Evolutionary conservation across 805 yeast species (phyloP).

Genomic region (Metschnikowia anglica): DNA sequence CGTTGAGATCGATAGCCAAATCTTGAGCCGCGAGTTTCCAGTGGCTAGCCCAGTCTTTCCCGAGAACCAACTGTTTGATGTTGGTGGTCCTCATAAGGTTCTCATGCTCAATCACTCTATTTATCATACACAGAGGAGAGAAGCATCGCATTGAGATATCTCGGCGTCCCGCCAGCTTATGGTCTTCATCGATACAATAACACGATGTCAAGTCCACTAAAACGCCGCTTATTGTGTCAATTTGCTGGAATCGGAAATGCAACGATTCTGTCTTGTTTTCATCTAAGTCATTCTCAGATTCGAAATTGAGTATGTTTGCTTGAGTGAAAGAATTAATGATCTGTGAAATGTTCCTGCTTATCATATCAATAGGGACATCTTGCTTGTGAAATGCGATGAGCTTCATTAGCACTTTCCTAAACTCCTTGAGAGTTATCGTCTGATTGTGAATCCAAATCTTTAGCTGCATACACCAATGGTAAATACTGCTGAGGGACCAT

Average conservation of each 20-base stretch:
- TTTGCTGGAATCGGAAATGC: slow-evolving; percentile 9
- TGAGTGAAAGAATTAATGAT: slow-evolving; percentile 43
- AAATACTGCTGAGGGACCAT: slow-evolving; percentile 48
- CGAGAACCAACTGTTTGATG: slow-evolving; percentile 30
- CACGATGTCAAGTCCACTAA: slow-evolving; percentile 47
- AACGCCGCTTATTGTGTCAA: slow-evolving; percentile 37
- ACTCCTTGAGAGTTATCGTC: slow-evolving; percentile 49
- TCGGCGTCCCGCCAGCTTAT: slow-evolving; percentile 5
- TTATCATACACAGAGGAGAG: slow-evolving; percentile 35
- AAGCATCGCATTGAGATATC: slow-evolving; percentile 24
- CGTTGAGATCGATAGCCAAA: slow-evolving; percentile 47
- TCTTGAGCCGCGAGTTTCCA: slow-evolving; percentile 63
- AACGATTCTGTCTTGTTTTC: background rate
- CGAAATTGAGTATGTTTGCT: slow-evolving; percentile 33
- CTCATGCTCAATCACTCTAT: slow-evolving; percentile 22
- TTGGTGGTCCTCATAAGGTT: slow-evolving; percentile 21
- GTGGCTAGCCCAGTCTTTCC: slow-evolving; percentile 61
- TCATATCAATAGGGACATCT: slow-evolving; percentile 48
- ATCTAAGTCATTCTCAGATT: background rate
- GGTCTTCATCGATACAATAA: slow-evolving; percentile 35
- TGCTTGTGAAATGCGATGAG: slow-evolving; percentile 52
- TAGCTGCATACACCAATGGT: slow-evolving; percentile 54
- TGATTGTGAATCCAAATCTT: slow-evolving; percentile 54
- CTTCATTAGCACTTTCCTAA: slow-evolving; percentile 51
- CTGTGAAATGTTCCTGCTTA: slow-evolving; percentile 51